These are phyloP conservation scores for Lachnellula cervina DNA, from an alignment of 2,329 filamentous ascomycete genomes.

Conservation along the genomic window DNA sequence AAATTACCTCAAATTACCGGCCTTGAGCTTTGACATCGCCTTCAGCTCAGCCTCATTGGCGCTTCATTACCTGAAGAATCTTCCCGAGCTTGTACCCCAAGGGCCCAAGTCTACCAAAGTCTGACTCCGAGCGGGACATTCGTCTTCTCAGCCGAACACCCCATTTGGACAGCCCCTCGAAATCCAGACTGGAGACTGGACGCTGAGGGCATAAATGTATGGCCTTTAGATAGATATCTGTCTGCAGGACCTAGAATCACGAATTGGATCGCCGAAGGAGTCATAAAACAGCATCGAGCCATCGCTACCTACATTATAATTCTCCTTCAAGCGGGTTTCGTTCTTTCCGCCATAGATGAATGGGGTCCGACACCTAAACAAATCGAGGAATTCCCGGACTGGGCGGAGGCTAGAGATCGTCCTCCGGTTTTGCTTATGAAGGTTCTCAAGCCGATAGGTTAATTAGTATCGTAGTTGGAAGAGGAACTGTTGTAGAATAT, in stretches of 20 bases:
- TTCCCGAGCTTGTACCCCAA: slow-evolving; percentile 74
- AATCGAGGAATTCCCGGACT: slow-evolving; percentile 30
- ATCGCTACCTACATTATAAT: slow-evolving; percentile 23
- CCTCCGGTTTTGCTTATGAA: slow-evolving; percentile 35
- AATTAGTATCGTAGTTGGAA: too few species aligned
- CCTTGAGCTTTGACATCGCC: slow-evolving; percentile 76
- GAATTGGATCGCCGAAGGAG: slow-evolving; percentile 39
- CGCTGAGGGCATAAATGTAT: slow-evolving; percentile 33
- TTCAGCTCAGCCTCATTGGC: slow-evolving; percentile 81
- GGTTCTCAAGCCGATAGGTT: slow-evolving; percentile 4
- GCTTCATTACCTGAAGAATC: slow-evolving; percentile 93
- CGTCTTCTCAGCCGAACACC: slow-evolving; percentile 53
- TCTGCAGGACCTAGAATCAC: slow-evolving; percentile 38
- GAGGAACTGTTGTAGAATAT: too few species aligned
- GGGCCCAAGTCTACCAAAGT: slow-evolving; percentile 77
- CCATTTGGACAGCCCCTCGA: slow-evolving; percentile 40
- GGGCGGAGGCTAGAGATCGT: slow-evolving; percentile 31
- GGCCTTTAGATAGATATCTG: slow-evolving; percentile 40
- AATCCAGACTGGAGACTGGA: slow-evolving; percentile 30
- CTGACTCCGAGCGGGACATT: slow-evolving; percentile 86
- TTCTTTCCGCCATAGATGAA: slow-evolving; percentile 16
- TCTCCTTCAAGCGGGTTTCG: slow-evolving; percentile 16
- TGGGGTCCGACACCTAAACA: slow-evolving; percentile 16
- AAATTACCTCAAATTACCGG: slow-evolving; percentile 26
- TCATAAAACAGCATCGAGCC: slow-evolving; percentile 44